phyloP scores from a whole-genome alignment of 163 green algal genomes.

The Volvox carteri region DNA sequence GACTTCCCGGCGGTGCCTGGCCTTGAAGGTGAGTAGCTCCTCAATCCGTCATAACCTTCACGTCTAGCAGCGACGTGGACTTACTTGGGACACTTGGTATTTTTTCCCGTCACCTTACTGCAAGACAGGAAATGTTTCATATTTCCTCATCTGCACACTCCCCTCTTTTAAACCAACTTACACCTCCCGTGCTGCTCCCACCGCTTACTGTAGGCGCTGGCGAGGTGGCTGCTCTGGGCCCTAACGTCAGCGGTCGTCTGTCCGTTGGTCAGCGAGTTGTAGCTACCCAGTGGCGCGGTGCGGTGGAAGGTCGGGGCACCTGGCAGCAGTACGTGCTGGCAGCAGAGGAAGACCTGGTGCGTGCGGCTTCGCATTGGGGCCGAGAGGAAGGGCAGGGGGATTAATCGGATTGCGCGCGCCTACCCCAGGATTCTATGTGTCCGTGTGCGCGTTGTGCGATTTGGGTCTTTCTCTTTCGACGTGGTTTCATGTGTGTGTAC shows the following conservation, averaged over 20 bases:
- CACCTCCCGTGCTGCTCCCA: background rate
- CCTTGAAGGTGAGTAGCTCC: conserved; percentile 65
- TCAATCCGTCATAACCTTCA: background rate
- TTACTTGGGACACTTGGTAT: background rate
- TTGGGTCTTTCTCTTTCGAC: too few relatives aligned
- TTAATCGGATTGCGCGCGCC: too few relatives aligned
- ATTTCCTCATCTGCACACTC: too few relatives aligned
- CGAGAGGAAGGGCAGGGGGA: too few relatives aligned
- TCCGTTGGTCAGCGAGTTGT: conserved; percentile 67
- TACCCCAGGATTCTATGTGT: too few relatives aligned
- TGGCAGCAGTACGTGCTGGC: conserved; percentile 75
- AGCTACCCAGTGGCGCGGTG: conserved; percentile 53
- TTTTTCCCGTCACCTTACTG: too few relatives aligned
- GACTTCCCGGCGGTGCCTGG: conserved; percentile 64
- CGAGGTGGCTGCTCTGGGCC: conserved; percentile 64
- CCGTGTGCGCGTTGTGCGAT: too few relatives aligned
- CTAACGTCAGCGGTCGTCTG: conserved; percentile 42
- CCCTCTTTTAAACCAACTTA: too few relatives aligned
- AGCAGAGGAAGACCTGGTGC: conserved; percentile 64
- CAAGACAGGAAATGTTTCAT: too few relatives aligned
- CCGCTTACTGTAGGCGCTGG: conserved; percentile 64
- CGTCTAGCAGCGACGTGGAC: background rate
- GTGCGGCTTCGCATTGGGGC: too few relatives aligned
- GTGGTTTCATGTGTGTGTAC: too few relatives aligned
- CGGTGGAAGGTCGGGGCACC: conserved; percentile 63